phyloP scores from a whole-genome alignment of 2,329 filamentous ascomycete species.

The Diplodia seriata region DNA sequence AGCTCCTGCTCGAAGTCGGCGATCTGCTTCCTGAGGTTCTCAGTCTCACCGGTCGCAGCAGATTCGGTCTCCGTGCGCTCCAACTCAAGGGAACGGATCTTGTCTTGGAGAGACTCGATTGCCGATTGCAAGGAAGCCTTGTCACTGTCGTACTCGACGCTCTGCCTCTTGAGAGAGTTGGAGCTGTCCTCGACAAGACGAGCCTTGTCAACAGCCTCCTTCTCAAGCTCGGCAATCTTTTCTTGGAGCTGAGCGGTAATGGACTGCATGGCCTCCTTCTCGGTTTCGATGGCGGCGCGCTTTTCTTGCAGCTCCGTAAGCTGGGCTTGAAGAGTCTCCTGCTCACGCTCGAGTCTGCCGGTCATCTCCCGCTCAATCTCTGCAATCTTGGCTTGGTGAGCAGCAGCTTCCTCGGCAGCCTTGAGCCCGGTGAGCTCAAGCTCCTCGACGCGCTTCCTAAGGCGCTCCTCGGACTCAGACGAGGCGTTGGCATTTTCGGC shows the following conservation, averaged over 20 bases:
- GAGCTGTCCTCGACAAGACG: conserved; percentile 26
- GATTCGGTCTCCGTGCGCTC: conserved; percentile 19
- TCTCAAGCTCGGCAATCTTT: conserved; percentile 19
- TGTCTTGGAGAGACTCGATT: conserved; percentile 29
- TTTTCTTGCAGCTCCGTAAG: conserved; percentile 20
- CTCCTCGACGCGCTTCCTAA: conserved; percentile 24
- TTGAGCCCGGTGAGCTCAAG: conserved; percentile 24
- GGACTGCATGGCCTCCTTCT: conserved; percentile 26
- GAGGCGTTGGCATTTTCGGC: conserved; percentile 9
- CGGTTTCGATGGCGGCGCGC: conserved; percentile 13
- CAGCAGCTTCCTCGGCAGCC: conserved; percentile 21
- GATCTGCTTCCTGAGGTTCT: conserved; percentile 18
- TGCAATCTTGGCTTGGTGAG: conserved; percentile 21
- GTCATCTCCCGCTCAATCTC: conserved; percentile 26
- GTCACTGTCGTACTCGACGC: conserved; percentile 26
- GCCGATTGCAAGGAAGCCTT: conserved; percentile 27
- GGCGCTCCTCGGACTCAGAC: conserved; percentile 22
- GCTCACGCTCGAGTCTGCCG: conserved; percentile 12
- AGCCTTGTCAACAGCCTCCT: conserved; percentile 28
- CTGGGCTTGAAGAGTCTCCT: conserved; percentile 21
- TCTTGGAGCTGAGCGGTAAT: conserved; percentile 22
- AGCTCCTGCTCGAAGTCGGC: conserved; percentile 26
- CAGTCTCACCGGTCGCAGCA: conserved; percentile 6
- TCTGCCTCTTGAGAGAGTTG: conserved; percentile 26
- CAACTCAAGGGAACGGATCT: conserved; percentile 26